Percentiles rank a stretch among this genome's conserved stretches.
phyloP scores from a whole-genome alignment of 805 yeast species.

The Zygosaccharomyces pseudorouxii region DNA sequence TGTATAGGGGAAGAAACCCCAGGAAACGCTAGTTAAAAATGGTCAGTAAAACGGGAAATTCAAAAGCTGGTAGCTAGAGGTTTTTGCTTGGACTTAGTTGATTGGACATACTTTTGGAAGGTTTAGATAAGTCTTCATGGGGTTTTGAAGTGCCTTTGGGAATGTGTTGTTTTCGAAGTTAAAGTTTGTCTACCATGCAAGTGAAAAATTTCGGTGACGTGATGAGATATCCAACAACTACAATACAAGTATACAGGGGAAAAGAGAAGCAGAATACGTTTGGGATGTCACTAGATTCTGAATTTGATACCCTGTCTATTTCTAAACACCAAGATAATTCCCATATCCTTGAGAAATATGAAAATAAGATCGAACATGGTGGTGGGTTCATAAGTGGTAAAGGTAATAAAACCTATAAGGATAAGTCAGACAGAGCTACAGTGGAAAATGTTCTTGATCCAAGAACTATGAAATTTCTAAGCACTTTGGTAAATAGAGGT shows the following conservation, averaged over 20 bases:
- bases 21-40: constrained; percentile 48
- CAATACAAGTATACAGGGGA: not conserved
- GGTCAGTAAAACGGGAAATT: not conserved
- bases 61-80: too few relatives aligned
- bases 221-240: constrained; percentile 7
- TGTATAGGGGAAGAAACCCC: constrained; percentile 69
- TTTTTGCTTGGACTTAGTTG: too few relatives aligned
- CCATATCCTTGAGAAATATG: constrained; percentile 55
- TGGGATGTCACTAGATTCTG: constrained; percentile 24
- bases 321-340: constrained; percentile 38
- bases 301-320: constrained; percentile 18
- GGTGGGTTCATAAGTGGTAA: constrained; percentile 50
- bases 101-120: constrained; percentile 22
- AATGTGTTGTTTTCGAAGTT: not conserved
- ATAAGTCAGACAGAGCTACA: constrained; percentile 91
- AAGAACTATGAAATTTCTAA: constrained; percentile 77
- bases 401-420: constrained; percentile 56
- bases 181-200: not conserved
- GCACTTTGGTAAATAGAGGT: constrained; percentile 78
- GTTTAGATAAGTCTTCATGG: constrained; percentile 6
- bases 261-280: not conserved
- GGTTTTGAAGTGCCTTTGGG: not conserved
- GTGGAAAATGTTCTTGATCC: constrained; percentile 97
- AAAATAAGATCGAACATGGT: constrained; percentile 61
- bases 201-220: constrained; percentile 6